phyloP scores from a whole-genome alignment of 169 alveolate genomes.

The Plasmodium falciparum region DNA sequence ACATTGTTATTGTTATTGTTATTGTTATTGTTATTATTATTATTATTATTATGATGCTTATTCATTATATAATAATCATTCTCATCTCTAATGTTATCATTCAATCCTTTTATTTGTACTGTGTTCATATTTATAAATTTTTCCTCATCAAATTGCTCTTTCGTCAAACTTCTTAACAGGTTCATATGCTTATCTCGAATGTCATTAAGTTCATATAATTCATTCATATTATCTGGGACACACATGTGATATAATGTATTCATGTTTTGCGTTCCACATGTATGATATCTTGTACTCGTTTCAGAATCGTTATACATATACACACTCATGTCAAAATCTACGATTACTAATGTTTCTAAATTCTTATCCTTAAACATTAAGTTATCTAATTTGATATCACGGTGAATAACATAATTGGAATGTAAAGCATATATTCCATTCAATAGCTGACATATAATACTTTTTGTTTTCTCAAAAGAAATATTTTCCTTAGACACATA shows the following conservation, averaged over 20 bases:
- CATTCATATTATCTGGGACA: not conserved
- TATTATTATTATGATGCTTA: too few species aligned
- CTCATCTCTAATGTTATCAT: too few species aligned
- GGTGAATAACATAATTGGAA: constrained; percentile 43
- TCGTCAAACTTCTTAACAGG: constrained; percentile 10
- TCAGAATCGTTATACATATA: constrained; percentile 40
- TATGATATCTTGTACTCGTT: not conserved
- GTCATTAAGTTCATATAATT: too few species aligned
- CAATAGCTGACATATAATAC: constrained; percentile 53
- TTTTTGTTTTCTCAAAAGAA: constrained; percentile 45
- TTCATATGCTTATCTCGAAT: too few species aligned
- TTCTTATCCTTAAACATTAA: constrained; percentile 66
- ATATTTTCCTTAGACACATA: constrained; percentile 68
- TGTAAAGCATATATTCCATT: constrained; percentile 66
- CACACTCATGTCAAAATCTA: constrained; percentile 73
- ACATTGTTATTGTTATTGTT: too few species aligned
- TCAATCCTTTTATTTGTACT: not conserved
- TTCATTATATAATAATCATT: too few species aligned
- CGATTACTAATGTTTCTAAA: constrained; percentile 38
- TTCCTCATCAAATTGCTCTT: constrained; percentile 1
- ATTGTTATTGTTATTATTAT: too few species aligned
- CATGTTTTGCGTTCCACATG: not conserved
- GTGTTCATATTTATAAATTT: constrained; percentile 7
- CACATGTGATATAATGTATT: not conserved
- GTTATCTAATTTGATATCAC: constrained; percentile 68